phyloP scores from a whole-genome alignment of 352 stramenopile genomes.

The Globisporangium alternatum region DNA sequence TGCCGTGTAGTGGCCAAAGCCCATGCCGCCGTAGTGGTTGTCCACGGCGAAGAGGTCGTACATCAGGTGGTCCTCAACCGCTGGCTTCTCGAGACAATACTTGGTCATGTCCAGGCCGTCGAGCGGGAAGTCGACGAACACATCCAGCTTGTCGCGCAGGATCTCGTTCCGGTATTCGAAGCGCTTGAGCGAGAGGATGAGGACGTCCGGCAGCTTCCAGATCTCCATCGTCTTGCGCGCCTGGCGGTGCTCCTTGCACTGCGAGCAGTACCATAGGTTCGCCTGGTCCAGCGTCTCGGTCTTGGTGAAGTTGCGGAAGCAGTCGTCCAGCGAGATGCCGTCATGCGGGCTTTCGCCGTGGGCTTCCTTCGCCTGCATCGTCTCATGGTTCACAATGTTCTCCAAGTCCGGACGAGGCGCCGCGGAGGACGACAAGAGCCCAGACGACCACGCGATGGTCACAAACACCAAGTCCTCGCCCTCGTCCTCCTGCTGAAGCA shows the following conservation, averaged over 20 bases:
- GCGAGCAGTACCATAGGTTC: constrained; percentile 85
- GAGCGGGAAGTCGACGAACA: constrained; percentile 86
- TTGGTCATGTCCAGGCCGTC: constrained; percentile 77
- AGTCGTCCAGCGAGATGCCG: constrained; percentile 66
- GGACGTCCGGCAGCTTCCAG: constrained; percentile 74
- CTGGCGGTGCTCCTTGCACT: constrained; percentile 76
- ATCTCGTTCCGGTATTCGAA: constrained; percentile 88
- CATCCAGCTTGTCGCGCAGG: constrained; percentile 79
- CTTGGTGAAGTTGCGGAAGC: constrained; percentile 86
- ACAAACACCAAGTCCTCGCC: constrained; percentile 50
- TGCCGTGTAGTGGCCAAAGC: constrained; percentile 90
- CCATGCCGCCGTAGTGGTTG: constrained; percentile 90
- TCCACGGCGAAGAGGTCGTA: constrained; percentile 90
- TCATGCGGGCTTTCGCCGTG: constrained; percentile 17
- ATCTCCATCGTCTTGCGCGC: constrained; percentile 81
- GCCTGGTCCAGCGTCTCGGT: constrained; percentile 76
- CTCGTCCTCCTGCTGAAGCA: constrained; percentile 34
- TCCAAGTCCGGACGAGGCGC: constrained; percentile 49
- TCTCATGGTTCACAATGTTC: constrained; percentile 52
- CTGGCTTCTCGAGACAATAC: constrained; percentile 66
- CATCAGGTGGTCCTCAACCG: constrained; percentile 34
- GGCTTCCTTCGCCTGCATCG: constrained; percentile 27
- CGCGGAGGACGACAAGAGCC: constrained; percentile 35
- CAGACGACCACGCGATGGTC: constrained; percentile 49
- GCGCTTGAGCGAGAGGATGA: constrained; percentile 86